phyloP scores from a whole-genome alignment of 177 flowering plant genomes.

The Vitis hybrid region DNA sequence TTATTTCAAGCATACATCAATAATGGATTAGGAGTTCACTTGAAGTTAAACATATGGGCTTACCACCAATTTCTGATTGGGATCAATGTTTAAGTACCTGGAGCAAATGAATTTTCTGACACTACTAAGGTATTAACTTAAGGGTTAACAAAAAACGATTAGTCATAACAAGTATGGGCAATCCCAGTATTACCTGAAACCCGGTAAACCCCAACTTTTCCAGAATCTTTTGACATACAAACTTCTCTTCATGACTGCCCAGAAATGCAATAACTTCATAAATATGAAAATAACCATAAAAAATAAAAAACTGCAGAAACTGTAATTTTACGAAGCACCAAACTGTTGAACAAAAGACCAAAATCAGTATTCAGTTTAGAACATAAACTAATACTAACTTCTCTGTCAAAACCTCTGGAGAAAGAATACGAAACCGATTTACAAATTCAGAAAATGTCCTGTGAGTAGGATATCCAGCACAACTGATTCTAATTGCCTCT shows the following conservation, averaged over 20 bases:
- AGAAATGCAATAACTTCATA: conserved; percentile 15
- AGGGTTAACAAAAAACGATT: neutral
- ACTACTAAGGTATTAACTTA: neutral
- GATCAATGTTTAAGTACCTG: neutral
- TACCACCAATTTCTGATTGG: neutral
- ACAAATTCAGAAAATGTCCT: conserved; percentile 58
- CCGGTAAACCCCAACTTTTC: conserved; percentile 57
- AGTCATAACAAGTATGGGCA: neutral
- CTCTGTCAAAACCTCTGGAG: conserved; percentile 51
- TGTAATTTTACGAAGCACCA: neutral
- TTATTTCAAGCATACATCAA: too few relatives aligned
- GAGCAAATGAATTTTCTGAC: neutral
- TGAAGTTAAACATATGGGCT: too few relatives aligned
- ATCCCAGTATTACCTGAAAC: conserved; percentile 46
- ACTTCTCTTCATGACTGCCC: conserved; percentile 61
- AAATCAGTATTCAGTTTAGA: neutral
- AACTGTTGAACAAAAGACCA: neutral
- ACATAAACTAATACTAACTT: conserved; percentile 26
- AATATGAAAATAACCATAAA: neutral
- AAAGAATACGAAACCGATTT: conserved; percentile 57
- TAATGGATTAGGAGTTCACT: too few relatives aligned
- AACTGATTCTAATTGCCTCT: conserved; percentile 77
- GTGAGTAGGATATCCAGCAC: conserved; percentile 78
- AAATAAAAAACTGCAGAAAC: neutral
- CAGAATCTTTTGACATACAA: conserved; percentile 54